Base-by-base conservation (phyloP, 306 rosid species). In the Cercis canadensis region DNA sequence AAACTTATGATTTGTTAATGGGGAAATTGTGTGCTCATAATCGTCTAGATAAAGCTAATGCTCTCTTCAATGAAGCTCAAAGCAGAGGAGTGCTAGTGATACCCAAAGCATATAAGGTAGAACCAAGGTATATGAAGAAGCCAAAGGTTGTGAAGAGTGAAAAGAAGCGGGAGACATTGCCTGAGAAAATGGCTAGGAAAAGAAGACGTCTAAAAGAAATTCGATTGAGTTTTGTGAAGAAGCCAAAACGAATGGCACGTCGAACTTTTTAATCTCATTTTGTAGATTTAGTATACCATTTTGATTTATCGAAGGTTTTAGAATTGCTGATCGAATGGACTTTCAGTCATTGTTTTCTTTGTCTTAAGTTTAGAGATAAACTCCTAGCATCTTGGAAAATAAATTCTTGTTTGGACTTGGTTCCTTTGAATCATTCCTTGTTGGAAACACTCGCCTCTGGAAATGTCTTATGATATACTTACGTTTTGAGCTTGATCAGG, bases 151-250 rank as follows among this genome's bases (percentile, higher is more conserved):
- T 50, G 78, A 87, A 86, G 87, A 69, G 19, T 10, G 61, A n/a
- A 57, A 85, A 86, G 86, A 86, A 89, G 69, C 70, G 87, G 69
- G 96, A 89, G 79, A 90, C 96, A 5, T 77, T 93, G 75, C 97
- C 94, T 0, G 98, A 92, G 86, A 90, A 84, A 80, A 90, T 85
- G 98, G 88, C 87, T 0, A 86, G 96, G 85, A 92, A 92, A 86
- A 92, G 94, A 83, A 88, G 91, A n/a, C 89, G 87, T 46, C 68
- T 92, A 57, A 86, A 92, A 69, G 86, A 92, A 81, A 90, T 88
- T 70, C 82, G 98, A 18, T 32, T 92, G 79, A 88, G 90, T 78
- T 92, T 78, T 54, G 98, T 89, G 47, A 89, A 84, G 90, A 89
- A 89, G 67, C 90, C 98, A 0, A 86, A 62, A 33, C 31, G 71